Base-by-base conservation (phyloP, 768 basidiomycete genomes). In the Amanita thiersii region DNA sequence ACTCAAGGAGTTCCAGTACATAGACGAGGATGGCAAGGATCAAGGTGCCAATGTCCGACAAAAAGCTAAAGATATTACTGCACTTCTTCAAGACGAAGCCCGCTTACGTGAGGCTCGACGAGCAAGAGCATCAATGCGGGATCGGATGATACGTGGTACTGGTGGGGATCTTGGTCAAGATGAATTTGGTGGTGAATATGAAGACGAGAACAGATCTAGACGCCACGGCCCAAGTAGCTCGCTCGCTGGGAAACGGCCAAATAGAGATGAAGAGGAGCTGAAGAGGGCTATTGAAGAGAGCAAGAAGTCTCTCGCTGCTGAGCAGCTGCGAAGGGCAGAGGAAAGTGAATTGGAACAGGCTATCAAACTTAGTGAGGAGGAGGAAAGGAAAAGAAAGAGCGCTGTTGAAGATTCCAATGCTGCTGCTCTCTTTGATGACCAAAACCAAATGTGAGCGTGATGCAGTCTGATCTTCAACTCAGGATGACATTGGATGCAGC, bases 1-100 rank as follows among this genome's bases (percentile, higher is more conserved):
- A 1, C 77, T 99, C 47, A 94, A 97, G 60, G 96, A 99, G 61
- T 99, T 99, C 63, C 94, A 98, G 52, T 96, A 81, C 56, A 61
- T 94, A 43, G 96, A 98, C 61, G 96, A 98, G 54, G 81, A 87
- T 28, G 86, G 83, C 38, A 96, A 96, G 60, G 96, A 99, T 57
- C 91, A 96, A 55, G 96, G 96, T 25, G 91, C 91, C n/a, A 99
- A 98, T 61, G 89, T 93, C 11, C 79, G 90, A 17, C 89, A 93
- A 60, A 92, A 94, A 63, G 96, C 96, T 9, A 98, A 99, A 59
- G 96, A 98, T 51, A 97, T 99, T 60, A 92, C 91, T 25, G 92
- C 91, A 56, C 76, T 98, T 9, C 72, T 99, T 19, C 72, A 77
- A 58, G 96, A 99, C 56, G 81, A 94, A 42, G 63, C 69, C 2